A percentile compares a stretch with the other conserved stretches of the same genome.
phyloP scores from a whole-genome alignment of 2,329 filamentous ascomycete genomes.

The Ophioceras dolichostomum region DNA sequence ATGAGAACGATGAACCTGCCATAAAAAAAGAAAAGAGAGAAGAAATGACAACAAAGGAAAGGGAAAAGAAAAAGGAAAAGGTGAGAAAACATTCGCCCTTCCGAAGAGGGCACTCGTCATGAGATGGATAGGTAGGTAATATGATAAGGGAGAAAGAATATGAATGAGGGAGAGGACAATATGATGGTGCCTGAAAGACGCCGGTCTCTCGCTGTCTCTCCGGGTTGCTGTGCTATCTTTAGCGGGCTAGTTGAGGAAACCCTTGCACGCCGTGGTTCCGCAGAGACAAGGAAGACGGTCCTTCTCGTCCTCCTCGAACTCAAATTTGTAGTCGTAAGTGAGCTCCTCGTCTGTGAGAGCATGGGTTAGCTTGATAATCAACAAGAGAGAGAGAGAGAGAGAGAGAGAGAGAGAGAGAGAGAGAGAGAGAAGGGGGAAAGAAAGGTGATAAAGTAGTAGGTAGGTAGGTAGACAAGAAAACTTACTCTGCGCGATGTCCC shows the following conservation, averaged over 20 bases:
- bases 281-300: slow-evolving; percentile 97
- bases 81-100: no score
- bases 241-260: slow-evolving; percentile 96
- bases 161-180: no score
- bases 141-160: no score
- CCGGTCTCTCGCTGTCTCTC: no score
- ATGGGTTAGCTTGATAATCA: slow-evolving; percentile 9
- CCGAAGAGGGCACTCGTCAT: no score
- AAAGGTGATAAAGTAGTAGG: neutral
- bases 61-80: no score
- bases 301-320: slow-evolving; percentile 86
- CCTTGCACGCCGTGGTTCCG: slow-evolving; percentile 92
- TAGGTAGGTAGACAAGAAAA: slow-evolving; percentile 12
- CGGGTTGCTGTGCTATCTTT: no score
- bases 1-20: no score
- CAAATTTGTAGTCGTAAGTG: slow-evolving; percentile 99
- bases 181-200: no score
- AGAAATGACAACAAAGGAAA: no score
- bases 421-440: neutral
- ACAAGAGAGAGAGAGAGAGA: slow-evolving; percentile 2
- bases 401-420: slow-evolving; percentile 6
- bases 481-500: slow-evolving; percentile 91
- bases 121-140: no score
- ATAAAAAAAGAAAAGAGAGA: no score
- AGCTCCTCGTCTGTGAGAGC: slow-evolving; percentile 74